These are phyloP conservation scores for Luvunga scandens DNA, from an alignment of 345 rosid genomes.

Conservation along the genomic window DNA sequence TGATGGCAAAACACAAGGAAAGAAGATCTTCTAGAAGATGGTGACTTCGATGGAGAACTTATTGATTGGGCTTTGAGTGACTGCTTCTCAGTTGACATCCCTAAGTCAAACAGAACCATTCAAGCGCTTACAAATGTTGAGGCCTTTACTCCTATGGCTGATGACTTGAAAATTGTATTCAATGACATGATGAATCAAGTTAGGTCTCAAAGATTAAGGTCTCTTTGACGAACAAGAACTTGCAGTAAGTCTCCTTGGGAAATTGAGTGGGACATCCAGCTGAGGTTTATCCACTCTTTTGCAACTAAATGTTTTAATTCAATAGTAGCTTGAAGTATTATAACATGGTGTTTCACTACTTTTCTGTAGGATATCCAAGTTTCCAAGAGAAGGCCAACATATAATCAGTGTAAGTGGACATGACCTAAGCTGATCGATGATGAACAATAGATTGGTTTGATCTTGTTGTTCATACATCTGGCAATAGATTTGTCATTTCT, in stretches of 20 bases:
- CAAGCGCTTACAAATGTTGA: constrained; percentile 1
- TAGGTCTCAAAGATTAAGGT: background rate
- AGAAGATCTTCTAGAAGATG: background rate
- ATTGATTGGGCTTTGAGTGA: background rate
- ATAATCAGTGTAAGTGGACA: no score
- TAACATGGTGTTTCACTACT: no score
- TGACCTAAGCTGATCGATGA: no score
- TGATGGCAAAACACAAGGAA: background rate
- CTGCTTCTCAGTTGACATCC: background rate
- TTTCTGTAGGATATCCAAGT: no score
- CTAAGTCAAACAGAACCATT: background rate
- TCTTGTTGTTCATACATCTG: no score
- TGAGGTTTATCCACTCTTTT: no score
- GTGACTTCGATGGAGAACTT: background rate
- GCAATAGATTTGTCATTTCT: no score
- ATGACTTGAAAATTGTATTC: background rate
- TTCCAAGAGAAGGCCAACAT: no score
- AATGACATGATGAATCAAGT: background rate
- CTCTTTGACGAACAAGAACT: background rate
- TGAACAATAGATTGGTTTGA: no score
- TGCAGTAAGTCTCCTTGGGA: background rate
- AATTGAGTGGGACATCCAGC: background rate
- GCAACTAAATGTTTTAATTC: no score
- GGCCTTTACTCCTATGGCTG: background rate
- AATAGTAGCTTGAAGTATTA: no score